phyloP scores from a whole-genome alignment of 495 filamentous ascomycete species.

The Aspergillus bertholletiae region DNA sequence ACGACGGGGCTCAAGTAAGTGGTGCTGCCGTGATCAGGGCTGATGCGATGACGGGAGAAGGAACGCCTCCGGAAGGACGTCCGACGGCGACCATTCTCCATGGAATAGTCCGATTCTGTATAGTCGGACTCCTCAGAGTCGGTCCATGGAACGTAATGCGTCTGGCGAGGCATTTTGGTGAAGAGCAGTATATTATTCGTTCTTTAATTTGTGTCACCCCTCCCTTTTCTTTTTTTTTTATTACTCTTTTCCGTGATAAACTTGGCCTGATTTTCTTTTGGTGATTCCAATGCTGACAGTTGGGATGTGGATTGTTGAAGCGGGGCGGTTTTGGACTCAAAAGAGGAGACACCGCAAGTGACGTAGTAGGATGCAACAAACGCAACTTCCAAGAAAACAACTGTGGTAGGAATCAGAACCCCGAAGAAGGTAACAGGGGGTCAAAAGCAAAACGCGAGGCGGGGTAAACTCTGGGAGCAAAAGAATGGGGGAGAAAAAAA shows the following conservation, averaged over 20 bases:
- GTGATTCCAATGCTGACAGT: background rate
- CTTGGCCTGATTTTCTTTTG: background rate
- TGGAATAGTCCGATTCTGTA: slow-evolving; percentile 39
- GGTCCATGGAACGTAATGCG: slow-evolving; percentile 14
- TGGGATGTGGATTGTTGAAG: background rate
- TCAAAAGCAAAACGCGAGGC: background rate
- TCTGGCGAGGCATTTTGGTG: slow-evolving; percentile 9
- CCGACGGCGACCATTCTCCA: slow-evolving; percentile 21
- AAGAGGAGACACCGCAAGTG: background rate
- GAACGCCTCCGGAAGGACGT: slow-evolving; percentile 31
- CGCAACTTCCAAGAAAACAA: too few species aligned
- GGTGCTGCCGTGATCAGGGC: slow-evolving; percentile 19
- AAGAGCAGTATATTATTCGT: background rate
- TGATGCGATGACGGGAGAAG: slow-evolving; percentile 31
- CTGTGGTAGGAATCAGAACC: too few species aligned
- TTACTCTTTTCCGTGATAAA: background rate
- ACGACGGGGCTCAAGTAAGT: slow-evolving; percentile 19
- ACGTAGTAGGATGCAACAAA: background rate
- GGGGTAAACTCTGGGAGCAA: background rate
- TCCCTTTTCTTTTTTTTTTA: background rate
- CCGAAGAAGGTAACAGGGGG: too few species aligned
- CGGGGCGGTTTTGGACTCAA: background rate
- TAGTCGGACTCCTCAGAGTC: slow-evolving; percentile 39
- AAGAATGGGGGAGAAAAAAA: background rate
- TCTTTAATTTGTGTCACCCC: background rate